Base-by-base conservation (phyloP, 169 alveolate genomes). In the Eimeria tenella region DNA sequence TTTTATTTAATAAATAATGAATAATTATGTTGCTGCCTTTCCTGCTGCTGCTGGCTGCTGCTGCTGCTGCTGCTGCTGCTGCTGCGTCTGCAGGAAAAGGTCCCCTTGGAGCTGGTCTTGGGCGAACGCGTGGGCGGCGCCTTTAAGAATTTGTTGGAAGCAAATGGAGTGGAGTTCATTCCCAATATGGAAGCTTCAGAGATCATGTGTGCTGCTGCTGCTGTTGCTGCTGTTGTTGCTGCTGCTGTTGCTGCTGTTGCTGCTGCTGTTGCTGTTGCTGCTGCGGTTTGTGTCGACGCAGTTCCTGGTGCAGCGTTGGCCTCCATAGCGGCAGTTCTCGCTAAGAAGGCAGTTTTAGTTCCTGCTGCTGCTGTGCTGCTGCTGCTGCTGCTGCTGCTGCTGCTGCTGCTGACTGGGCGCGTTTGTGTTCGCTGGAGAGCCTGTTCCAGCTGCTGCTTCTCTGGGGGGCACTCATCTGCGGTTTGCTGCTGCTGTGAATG, bases 81-180 rank as follows among this genome's bases (percentile, higher is more conserved):
- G n/a, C n/a, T n/a, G n/a, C n/a, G n/a, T n/a, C n/a, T n/a, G 6
- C 82, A 91, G 96, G 95, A 94, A 55, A 58, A 71, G 7, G 95
- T 83, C 52, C 96, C 96, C 21, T 90, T 94, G 49, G 93, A 94
- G 58, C 23, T 90, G 19, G 93, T 73, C 10, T 50, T 94, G 58
- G 96, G 96, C 3, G 7, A 2, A 50, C 92, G 82, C 60, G 93
- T 94, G 5, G 96, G 96, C 42, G 87, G 21, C 23, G 13, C 62
- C 86, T 50, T 94, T 75, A 82, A 82, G 71, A n/a, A 90, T 15
- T 52, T 94, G 42, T 60, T 94, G 58, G 73, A 21, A 19, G 55
- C 31, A 68, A 88, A 91, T 25, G 90, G 93, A 60, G 96, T 79
- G 53, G 55, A 62, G 31, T 93, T n/a, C 87, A 15, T 15, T 31